Base-by-base conservation (phyloP, 140 eudicot genomes). In the Oenanthe javanica region DNA sequence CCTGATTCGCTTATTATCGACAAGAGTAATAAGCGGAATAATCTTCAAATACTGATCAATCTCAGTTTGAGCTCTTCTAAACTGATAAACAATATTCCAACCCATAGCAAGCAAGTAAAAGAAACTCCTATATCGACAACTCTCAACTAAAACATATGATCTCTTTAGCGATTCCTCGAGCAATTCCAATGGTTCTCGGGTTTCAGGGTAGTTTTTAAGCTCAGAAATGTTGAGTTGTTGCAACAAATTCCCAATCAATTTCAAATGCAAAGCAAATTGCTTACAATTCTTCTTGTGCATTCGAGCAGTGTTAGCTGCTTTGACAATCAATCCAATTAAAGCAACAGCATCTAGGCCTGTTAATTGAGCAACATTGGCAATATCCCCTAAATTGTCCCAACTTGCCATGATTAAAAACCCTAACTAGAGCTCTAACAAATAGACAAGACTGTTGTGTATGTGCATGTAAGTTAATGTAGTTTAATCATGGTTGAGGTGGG, bases 31-130 rank as follows among this genome's bases (percentile, higher is more conserved):
- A 13, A 95, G 95, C 51, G 99, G 99, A 25, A 95, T 91, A 77
- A 92, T 90, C 90, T 90, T 95, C 93, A 95, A 90, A 72, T 95
- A 95, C 14, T 85, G 88, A 84, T 95, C 99, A 19, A 95, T 95
- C 83, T 95, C 99, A 61, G 49, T 89, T 79, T 95, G 99, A 21
- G 99, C 99, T 83, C 76, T 90, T 75, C 95, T 85, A 63, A 95
- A 95, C 81, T 95, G 99, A 83, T 95, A 90, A 71, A 95, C 99
- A 87, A 95, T 92, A 79, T 92, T 95, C 99, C 99, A 95, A 13
- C 99, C 99, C 99, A 95, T 95, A 0, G 99, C 99, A 54, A 95
- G 92, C 81, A 95, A 85, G 77, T 95, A 95, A 7, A 95, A 51
- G 16, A 92, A 95, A 51, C 99, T 95, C 80, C 95, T 82, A 52